A percentile compares a stretch with the other conserved stretches of the same genome.
phyloP scores from a whole-genome alignment of 805 yeast species.

The Clavispora fructus region DNA sequence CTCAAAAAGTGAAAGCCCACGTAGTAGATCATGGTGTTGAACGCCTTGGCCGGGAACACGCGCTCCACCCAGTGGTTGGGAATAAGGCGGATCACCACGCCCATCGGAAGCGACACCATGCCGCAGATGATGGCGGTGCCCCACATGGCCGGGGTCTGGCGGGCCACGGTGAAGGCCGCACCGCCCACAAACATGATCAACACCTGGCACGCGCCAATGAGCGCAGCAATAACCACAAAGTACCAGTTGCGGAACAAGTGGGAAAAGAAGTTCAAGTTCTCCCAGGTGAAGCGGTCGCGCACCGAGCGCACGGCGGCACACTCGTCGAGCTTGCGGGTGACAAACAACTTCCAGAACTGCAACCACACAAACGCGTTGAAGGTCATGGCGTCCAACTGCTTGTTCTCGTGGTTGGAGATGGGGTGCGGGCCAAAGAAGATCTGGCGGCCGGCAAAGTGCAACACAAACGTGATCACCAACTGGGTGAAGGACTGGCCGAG shows the following conservation, averaged over 20 bases:
- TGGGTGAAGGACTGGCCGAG: constrained; percentile 80
- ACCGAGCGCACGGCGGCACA: constrained; percentile 61
- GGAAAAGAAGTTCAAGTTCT: constrained; percentile 76
- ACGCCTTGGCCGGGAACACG: constrained; percentile 59
- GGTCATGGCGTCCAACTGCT: constrained; percentile 74
- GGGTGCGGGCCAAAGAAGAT: constrained; percentile 45
- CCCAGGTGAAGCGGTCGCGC: constrained; percentile 52
- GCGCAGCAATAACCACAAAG: constrained; percentile 62
- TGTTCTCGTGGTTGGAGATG: constrained; percentile 40
- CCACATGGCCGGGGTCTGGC: constrained; percentile 87
- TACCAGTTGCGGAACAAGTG: constrained; percentile 80
- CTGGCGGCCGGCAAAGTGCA: constrained; percentile 72
- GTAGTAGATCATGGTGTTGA: constrained; percentile 33
- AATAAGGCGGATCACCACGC: constrained; percentile 65
- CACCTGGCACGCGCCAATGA: constrained; percentile 82
- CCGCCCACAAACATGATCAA: constrained; percentile 97
- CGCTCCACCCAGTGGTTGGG: constrained; percentile 75
- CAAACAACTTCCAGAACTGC: constrained; percentile 90
- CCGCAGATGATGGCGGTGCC: constrained; percentile 82
- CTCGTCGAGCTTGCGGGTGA: constrained; percentile 86
- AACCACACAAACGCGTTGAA: constrained; percentile 97
- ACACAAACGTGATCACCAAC: constrained; percentile 67
- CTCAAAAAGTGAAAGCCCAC: constrained; percentile 33
- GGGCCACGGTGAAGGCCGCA: constrained; percentile 78
- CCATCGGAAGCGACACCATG: constrained; percentile 72